These are phyloP conservation scores for Coemansia brasiliensis DNA, from an alignment of 192 early-diverging fungal species.

Conservation along the genomic window DNA sequence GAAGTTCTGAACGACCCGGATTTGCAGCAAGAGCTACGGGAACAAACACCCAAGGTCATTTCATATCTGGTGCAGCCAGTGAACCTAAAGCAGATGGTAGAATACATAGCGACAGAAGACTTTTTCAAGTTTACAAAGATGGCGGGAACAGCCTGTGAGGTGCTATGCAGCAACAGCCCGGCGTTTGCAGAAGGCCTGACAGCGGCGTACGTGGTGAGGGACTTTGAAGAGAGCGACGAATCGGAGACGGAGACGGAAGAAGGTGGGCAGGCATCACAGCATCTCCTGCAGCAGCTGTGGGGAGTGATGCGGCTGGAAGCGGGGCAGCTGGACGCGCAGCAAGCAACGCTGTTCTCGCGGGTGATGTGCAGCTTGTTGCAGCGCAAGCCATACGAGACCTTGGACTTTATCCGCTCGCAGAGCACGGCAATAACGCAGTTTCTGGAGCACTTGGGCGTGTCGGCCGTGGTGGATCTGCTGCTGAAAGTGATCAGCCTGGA, in stretches of 20 bases:
- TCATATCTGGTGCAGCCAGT: slow-evolving; percentile 76
- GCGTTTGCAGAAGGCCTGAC: slow-evolving; percentile 45
- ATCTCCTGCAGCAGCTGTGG: slow-evolving; percentile 85
- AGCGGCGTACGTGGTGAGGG: slow-evolving; percentile 24
- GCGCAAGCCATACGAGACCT: slow-evolving; percentile 89
- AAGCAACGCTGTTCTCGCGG: slow-evolving; percentile 90
- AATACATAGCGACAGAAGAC: slow-evolving; percentile 81
- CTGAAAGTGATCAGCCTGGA: slow-evolving; percentile 92
- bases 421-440: slow-evolving; percentile 74
- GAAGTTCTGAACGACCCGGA: slow-evolving; percentile 92
- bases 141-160: slow-evolving; percentile 46
- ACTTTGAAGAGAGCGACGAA: slow-evolving; percentile 50
- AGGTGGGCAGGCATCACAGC: slow-evolving; percentile 24
- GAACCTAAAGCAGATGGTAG: slow-evolving; percentile 72
- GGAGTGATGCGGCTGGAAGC: slow-evolving; percentile 70
- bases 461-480: slow-evolving; percentile 86
- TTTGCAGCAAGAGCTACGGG: slow-evolving; percentile 92
- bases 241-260: slow-evolving; percentile 17
- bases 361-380: slow-evolving; percentile 83
- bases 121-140: slow-evolving; percentile 67
- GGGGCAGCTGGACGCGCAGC: slow-evolving; percentile 72
- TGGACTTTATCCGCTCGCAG: slow-evolving; percentile 80
- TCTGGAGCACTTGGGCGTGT: slow-evolving; percentile 81
- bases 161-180: slow-evolving; percentile 52
- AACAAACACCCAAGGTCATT: slow-evolving; percentile 87